Conservation (phyloP, 1,139 yeast genomes). For the Diutina pseudorugosa region DNA sequence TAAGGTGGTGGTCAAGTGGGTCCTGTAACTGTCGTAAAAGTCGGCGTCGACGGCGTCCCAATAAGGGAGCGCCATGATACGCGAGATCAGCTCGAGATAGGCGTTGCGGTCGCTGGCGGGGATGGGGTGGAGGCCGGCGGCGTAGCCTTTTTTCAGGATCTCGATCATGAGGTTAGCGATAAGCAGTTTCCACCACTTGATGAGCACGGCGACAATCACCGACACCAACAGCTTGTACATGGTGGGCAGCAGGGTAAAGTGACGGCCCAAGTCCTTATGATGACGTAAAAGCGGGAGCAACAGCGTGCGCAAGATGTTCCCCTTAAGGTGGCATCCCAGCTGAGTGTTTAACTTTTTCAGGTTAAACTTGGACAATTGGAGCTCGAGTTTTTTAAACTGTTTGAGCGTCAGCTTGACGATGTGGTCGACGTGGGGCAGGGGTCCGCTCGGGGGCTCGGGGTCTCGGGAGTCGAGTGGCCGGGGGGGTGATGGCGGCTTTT, state of each 20-base stretch:
- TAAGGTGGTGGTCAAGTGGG: conserved; percentile 39
- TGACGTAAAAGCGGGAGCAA: conserved; percentile 55
- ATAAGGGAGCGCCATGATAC: conserved; percentile 51
- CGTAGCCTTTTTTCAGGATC: background rate
- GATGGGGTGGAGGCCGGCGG: background rate
- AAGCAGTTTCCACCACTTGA: conserved; percentile 61
- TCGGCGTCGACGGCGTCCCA: conserved; percentile 33
- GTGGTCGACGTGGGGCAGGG: conserved; percentile 6
- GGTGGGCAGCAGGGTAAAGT: conserved; percentile 13
- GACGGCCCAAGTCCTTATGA: conserved; percentile 16
- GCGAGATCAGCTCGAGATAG: conserved; percentile 60
- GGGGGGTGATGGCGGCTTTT: background rate
- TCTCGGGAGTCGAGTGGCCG: background rate
- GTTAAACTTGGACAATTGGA: conserved; percentile 34
- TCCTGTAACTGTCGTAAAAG: conserved; percentile 14
- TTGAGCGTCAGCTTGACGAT: conserved; percentile 14
- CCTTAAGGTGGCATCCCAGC: conserved; percentile 33
- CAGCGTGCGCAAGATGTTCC: conserved; percentile 55
- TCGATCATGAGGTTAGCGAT: conserved; percentile 22
- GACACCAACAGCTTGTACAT: conserved; percentile 24
- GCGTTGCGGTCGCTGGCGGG: conserved; percentile 46
- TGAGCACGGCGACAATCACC: conserved; percentile 27
- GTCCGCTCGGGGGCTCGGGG: background rate
- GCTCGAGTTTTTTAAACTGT: conserved; percentile 32
- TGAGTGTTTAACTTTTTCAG: conserved; percentile 24